phyloP scores from a whole-genome alignment of 768 basidiomycete genomes.

The Mycena pura region DNA sequence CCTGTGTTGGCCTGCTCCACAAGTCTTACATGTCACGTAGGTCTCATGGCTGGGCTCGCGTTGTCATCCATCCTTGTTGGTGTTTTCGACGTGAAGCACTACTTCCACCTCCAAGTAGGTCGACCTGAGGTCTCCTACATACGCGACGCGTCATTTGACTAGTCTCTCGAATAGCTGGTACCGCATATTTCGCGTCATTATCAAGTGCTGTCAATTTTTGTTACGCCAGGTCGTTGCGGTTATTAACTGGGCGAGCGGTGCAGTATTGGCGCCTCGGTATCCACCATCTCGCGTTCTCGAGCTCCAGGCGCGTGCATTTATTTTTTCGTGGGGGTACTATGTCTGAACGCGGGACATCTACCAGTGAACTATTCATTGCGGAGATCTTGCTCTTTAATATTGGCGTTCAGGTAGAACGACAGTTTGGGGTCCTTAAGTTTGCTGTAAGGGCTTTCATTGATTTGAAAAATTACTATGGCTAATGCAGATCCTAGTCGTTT shows the following conservation, averaged over 20 bases:
- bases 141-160: conserved; percentile 22
- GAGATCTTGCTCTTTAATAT: conserved; percentile 77
- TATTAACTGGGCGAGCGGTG: conserved; percentile 4
- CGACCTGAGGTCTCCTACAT: neutral
- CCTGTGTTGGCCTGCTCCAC: neutral
- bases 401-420: conserved; percentile 77
- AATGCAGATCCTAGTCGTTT: conserved; percentile 66
- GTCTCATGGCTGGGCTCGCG: conserved; percentile 77
- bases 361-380: conserved; percentile 79
- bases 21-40: conserved; percentile 45
- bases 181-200: conserved; percentile 91
- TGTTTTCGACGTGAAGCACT: conserved; percentile 87
- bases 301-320: conserved; percentile 48
- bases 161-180: conserved; percentile 58
- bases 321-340: neutral
- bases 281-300: conserved; percentile 81
- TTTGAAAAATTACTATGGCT: conserved; percentile 4
- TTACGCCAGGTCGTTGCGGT: conserved; percentile 8
- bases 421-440: conserved; percentile 87
- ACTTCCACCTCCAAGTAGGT: conserved; percentile 81
- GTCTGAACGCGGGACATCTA: neutral
- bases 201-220: conserved; percentile 60
- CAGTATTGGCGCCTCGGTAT: conserved; percentile 87
- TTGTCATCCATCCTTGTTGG: conserved; percentile 76
- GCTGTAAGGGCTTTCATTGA: conserved; percentile 59